Percentiles rank a stretch among this genome's conserved stretches.
These are phyloP conservation scores for Xerocomus spinulosus DNA, from an alignment of 768 basidiomycete genomes.

Conservation along the genomic window DNA sequence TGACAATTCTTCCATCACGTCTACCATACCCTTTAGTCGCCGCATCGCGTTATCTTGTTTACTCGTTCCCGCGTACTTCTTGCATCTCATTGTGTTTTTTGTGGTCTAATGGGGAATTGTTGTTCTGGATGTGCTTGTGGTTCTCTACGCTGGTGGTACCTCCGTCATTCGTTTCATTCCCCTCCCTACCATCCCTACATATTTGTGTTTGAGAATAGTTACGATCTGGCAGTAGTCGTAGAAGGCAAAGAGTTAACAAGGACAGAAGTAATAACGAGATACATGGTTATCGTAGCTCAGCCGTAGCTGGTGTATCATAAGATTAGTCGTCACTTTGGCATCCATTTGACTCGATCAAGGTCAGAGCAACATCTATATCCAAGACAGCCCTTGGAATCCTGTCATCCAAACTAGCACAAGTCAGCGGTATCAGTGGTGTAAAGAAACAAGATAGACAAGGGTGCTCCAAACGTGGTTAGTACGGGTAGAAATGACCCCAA, in stretches of 20 bases:
- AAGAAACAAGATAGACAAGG: no score
- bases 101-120: constrained; percentile 19
- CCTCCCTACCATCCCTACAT: constrained; percentile 11
- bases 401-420: no score
- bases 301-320: constrained; percentile 31
- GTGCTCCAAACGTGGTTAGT: no score
- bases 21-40: constrained; percentile 30
- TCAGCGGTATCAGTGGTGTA: no score
- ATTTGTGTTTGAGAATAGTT: constrained; percentile 20
- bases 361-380: no score
- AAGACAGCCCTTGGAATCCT: no score
- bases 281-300: constrained; percentile 22
- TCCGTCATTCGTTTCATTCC: constrained; percentile 11
- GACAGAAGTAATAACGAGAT: constrained; percentile 31
- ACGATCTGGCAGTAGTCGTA: constrained; percentile 27
- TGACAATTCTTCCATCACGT: constrained; percentile 22
- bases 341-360: no score
- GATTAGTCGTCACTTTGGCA: constrained; percentile 1
- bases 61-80: constrained; percentile 20
- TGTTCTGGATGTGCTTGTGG: constrained; percentile 15
- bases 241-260: constrained; percentile 20
- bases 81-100: constrained; percentile 21
- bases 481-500: no score
- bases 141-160: constrained; percentile 15
- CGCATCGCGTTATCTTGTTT: constrained; percentile 29